A percentile compares a stretch with the other conserved stretches of the same genome.
These are phyloP conservation scores for Lactarius akahatsu DNA, from an alignment of 768 basidiomycete genomes.

Conservation along the genomic window DNA sequence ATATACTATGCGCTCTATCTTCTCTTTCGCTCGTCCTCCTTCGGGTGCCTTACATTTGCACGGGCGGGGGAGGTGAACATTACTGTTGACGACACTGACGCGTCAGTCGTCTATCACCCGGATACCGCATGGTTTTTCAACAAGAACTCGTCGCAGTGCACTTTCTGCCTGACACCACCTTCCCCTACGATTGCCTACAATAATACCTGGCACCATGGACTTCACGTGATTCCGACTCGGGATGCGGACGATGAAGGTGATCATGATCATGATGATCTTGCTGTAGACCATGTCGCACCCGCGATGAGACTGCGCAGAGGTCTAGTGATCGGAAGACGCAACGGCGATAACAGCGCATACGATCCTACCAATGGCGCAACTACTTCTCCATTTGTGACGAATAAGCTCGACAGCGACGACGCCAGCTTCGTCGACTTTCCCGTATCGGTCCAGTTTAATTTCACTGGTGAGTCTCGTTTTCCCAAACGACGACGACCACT, in stretches of 20 bases:
- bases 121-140: slow-evolving; percentile 9
- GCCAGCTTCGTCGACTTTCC: slow-evolving; percentile 34
- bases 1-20: background rate
- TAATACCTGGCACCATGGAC: slow-evolving; percentile 19
- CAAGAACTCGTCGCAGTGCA: slow-evolving; percentile 8
- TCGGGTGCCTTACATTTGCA: background rate
- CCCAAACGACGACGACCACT: background rate
- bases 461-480: slow-evolving; percentile 40
- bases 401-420: slow-evolving; percentile 36
- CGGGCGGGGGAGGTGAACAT: slow-evolving; percentile 14
- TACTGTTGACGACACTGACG: slow-evolving; percentile 19
- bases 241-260: slow-evolving; percentile 21
- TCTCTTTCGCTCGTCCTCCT: slow-evolving; percentile 1
- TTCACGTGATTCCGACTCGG: slow-evolving; percentile 12
- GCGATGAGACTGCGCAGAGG: background rate
- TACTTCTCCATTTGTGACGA: slow-evolving; percentile 11
- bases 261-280: slow-evolving; percentile 14
- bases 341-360: background rate
- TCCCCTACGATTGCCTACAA: slow-evolving; percentile 16
- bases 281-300: background rate
- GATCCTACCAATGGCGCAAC: slow-evolving; percentile 4
- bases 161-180: slow-evolving; percentile 17
- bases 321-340: background rate
- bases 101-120: slow-evolving; percentile 14
- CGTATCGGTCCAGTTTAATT: slow-evolving; percentile 43